phyloP scores from a whole-genome alignment of 225 moss, liverwort and hornwort species.

The Pleurozium schreberi region DNA sequence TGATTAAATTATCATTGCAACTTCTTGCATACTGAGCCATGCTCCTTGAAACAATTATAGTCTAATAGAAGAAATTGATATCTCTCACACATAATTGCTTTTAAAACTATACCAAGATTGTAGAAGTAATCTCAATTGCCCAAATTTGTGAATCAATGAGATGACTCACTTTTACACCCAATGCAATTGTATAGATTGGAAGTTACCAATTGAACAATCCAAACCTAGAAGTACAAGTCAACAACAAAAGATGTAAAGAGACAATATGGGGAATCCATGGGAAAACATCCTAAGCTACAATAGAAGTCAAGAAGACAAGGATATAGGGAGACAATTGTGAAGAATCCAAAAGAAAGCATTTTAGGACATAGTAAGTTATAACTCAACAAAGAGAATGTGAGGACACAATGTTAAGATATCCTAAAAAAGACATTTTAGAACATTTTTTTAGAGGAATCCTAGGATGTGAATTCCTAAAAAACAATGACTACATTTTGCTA shows the following conservation, averaged over 20 bases:
- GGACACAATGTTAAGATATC: accelerated
- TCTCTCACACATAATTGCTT: neutral
- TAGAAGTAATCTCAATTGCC: neutral
- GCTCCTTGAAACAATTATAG: neutral
- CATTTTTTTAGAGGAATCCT: neutral
- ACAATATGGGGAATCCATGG: accelerated
- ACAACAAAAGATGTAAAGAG: neutral
- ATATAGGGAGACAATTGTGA: neutral
- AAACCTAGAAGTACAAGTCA: neutral
- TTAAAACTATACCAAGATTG: neutral
- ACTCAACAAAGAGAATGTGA: neutral
- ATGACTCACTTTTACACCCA: accelerated
- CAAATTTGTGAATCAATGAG: neutral
- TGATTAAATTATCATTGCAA: neutral
- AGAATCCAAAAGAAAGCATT: neutral
- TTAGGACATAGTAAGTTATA: neutral
- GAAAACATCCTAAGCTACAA: neutral
- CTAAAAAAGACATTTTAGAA: neutral
- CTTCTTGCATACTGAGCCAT: neutral
- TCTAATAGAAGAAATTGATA: too few species aligned
- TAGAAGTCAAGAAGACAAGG: neutral
- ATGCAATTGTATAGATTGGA: neutral
- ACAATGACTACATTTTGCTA: neutral
- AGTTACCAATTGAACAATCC: neutral
- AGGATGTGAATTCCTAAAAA: accelerated